Evolutionary conservation across 371 early-diverging fungal genomes (phyloP).

Genomic region (Dinochytrium kinnereticum): DNA sequence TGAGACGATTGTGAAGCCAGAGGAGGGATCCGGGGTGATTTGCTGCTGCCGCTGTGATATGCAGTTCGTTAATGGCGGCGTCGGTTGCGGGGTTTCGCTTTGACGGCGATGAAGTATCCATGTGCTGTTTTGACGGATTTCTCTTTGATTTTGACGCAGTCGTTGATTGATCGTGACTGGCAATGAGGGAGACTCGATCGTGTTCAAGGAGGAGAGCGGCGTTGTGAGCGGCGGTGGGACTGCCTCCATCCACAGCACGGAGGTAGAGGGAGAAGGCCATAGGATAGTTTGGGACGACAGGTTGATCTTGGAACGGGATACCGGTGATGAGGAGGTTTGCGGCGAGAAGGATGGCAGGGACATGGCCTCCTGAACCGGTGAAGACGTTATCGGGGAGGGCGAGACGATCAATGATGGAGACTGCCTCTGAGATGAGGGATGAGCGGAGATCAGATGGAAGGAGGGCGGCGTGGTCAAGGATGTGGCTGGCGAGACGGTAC

Average conservation of each 20-base stretch:
- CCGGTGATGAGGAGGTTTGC: slow-evolving; percentile 17
- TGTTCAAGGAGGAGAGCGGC: slow-evolving; percentile 24
- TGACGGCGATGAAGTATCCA: background rate
- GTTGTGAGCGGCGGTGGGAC: slow-evolving; percentile 17
- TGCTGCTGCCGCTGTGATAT: background rate
- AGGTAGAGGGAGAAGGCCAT: slow-evolving; percentile 17
- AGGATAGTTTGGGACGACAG: background rate
- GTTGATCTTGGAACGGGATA: background rate
- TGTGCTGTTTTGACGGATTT: too few relatives aligned
- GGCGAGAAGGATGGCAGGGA: slow-evolving; percentile 8
- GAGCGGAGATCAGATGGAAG: background rate
- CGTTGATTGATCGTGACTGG: too few relatives aligned
- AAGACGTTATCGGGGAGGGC: background rate
- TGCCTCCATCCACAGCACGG: slow-evolving; percentile 13
- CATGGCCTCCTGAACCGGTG: background rate
- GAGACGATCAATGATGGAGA: slow-evolving; percentile 11
- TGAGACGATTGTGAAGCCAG: slow-evolving; percentile 5
- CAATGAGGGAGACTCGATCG: slow-evolving; percentile 14
- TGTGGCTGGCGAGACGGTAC: slow-evolving; percentile 7
- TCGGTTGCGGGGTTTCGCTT: background rate
- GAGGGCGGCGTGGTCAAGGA: slow-evolving; percentile 13
- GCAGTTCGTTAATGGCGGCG: background rate
- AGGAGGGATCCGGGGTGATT: slow-evolving; percentile 19
- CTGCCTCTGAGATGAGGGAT: background rate
- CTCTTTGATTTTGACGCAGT: too few relatives aligned